Base-by-base conservation (phyloP, 2,329 filamentous ascomycete genomes). In the Phialophora chinensis region DNA sequence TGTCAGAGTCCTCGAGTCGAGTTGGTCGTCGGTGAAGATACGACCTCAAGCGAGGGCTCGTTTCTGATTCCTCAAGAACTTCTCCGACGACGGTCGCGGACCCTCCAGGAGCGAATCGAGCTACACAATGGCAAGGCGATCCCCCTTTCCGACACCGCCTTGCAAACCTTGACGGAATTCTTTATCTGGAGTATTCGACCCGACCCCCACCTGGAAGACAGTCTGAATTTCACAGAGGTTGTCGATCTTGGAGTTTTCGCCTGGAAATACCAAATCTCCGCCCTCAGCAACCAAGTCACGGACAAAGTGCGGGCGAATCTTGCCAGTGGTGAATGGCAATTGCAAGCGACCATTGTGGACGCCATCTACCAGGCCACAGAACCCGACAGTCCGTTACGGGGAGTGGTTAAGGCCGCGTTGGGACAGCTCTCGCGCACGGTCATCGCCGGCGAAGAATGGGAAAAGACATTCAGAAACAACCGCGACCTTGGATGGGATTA, bases 241-340 rank as follows among this genome's bases (percentile, higher is more conserved):
- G 65, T 66, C 29, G 42, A 63, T 17, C 59, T 71, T 12, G 69
- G 69, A 5, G 60, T 71, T 20, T 69, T 71, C 20, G 69, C 69
- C 12, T 62, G 38, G 35, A 62, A 64, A 52, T 71, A 69, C 23
- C 58, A 71, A 47, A 66, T 71, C 20, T 56, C 69, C 2, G 64
- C 69, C 17, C 25, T 71, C 49, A 69, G 65, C 64, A 71, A 71
- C 44, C 69, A 71, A 47, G 60, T 69, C 27, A 71, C 69, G 11
- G 66, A 71, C 47, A 27, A 55, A 27, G 65, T 71, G 31, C 66
- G 69, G 6, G 38, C 25, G 20, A 66, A 71, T 27, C 56, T 71
- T 11, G 69, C 69, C 5, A 66, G 20, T 35, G 54, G 54, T 12
- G 66, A 71, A 10, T 71, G 66, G 66, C 42, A 62, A 27, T 52